Conservation (phyloP, 2,329 filamentous ascomycete species). For the Paraphoma chrysanthemicola region DNA sequence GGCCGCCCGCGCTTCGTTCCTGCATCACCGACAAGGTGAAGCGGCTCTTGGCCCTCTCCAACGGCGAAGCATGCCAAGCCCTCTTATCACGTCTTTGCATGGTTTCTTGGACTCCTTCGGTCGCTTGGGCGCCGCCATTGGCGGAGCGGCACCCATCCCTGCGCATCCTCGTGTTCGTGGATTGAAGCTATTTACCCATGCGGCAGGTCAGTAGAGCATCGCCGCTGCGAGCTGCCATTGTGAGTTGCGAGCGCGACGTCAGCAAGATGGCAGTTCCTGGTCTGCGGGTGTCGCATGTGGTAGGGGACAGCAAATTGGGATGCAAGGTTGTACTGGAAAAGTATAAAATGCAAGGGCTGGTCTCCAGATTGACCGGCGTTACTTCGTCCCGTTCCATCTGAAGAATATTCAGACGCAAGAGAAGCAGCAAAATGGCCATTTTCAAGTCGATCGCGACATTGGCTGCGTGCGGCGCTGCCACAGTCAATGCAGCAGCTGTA, state of each 20-base stretch:
- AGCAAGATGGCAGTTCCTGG: slow-evolving; percentile 13
- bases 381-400: slow-evolving; percentile 2
- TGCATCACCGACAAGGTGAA: slow-evolving; percentile 14
- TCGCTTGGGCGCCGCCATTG: slow-evolving; percentile 17
- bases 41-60: slow-evolving; percentile 18
- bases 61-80: slow-evolving; percentile 28
- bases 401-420: neutral
- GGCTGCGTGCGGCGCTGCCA: slow-evolving; percentile 25
- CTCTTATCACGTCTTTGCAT: slow-evolving; percentile 37
- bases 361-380: slow-evolving; percentile 1
- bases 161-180: slow-evolving; percentile 11
- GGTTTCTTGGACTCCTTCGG: slow-evolving; percentile 19
- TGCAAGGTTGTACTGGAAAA: neutral
- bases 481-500: slow-evolving; percentile 29
- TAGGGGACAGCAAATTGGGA: slow-evolving; percentile 1
- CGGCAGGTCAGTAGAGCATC: slow-evolving; percentile 25
- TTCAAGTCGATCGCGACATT: slow-evolving; percentile 31
- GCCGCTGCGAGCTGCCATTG: slow-evolving; percentile 10
- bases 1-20: slow-evolving; percentile 7
- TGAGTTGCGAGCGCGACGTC: slow-evolving; percentile 16
- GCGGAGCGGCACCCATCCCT: slow-evolving; percentile 8
- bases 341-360: slow-evolving; percentile 19
- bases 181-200: slow-evolving; percentile 14
- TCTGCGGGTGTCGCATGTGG: slow-evolving; percentile 10
- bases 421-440: slow-evolving; percentile 15